phyloP scores from a whole-genome alignment of 2,329 filamentous ascomycete species.

The Colletotrichum caudatum region DNA sequence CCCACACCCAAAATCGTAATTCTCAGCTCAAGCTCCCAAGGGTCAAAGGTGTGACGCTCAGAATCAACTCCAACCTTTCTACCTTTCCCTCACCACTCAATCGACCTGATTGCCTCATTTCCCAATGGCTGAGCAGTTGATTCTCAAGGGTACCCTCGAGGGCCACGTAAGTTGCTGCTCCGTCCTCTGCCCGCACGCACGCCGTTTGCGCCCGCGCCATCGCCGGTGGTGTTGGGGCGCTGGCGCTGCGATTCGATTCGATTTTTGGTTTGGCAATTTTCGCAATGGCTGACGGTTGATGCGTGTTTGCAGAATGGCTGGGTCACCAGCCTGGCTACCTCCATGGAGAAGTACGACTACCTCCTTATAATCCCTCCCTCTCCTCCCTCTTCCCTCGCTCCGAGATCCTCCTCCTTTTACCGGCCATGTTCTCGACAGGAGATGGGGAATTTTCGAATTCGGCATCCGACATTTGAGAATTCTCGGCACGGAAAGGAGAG shows the following conservation, averaged over 20 bases:
- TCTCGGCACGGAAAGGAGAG: background rate
- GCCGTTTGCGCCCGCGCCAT: constrained; percentile 42
- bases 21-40: constrained; percentile 46
- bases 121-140: constrained; percentile 91
- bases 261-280: constrained; percentile 13
- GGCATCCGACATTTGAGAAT: constrained; percentile 13
- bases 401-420: background rate
- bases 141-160: constrained; percentile 97
- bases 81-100: constrained; percentile 53
- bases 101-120: constrained; percentile 57
- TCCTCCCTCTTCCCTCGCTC: background rate
- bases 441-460: constrained; percentile 31
- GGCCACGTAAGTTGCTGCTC: constrained; percentile 79
- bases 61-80: constrained; percentile 50
- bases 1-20: constrained; percentile 48
- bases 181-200: constrained; percentile 43
- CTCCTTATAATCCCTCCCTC: background rate
- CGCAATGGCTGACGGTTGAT: constrained; percentile 41
- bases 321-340: constrained; percentile 98
- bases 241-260: constrained; percentile 20
- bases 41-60: constrained; percentile 43
- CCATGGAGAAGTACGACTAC: constrained; percentile 90
- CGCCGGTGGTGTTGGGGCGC: constrained; percentile 43
- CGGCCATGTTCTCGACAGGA: constrained; percentile 10
- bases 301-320: constrained; percentile 79